phyloP scores from a whole-genome alignment of 148 eudicot genomes.

The Selenicereus undatus region DNA sequence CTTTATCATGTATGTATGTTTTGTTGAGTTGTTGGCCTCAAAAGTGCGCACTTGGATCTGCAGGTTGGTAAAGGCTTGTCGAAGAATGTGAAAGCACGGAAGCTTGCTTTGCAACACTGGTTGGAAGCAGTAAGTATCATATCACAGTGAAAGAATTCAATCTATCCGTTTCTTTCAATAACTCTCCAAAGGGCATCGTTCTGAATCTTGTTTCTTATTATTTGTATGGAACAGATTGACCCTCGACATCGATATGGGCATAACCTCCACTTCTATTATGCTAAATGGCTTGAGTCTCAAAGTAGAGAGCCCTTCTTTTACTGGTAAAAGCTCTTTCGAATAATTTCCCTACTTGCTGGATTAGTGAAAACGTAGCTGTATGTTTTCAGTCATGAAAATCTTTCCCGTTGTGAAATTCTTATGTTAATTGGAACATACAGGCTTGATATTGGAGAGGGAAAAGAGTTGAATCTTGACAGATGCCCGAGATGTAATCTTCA shows the following conservation, averaged over 20 bases:
- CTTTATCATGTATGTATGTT: background rate
- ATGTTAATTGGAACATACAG: conserved; percentile 27
- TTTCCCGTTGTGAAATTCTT: conserved; percentile 1
- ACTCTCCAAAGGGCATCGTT: background rate
- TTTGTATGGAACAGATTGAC: conserved; percentile 60
- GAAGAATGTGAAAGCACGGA: conserved; percentile 74
- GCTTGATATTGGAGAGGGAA: conserved; percentile 97
- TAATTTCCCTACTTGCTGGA: background rate
- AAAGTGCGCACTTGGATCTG: conserved; percentile 10
- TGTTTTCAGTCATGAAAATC: conserved; percentile 2
- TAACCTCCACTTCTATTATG: conserved; percentile 85
- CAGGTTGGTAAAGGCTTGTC: conserved; percentile 94
- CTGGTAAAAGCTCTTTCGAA: conserved; percentile 45
- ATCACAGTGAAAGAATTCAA: background rate
- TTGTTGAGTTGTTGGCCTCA: background rate
- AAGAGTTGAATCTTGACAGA: conserved; percentile 71
- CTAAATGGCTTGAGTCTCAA: conserved; percentile 78
- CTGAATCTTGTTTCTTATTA: conserved; percentile 5
- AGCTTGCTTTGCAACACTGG: conserved; percentile 93
- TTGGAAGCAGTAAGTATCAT: conserved; percentile 78
- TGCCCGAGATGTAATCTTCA: conserved; percentile 79
- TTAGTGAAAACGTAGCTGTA: background rate
- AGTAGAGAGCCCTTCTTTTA: conserved; percentile 97
- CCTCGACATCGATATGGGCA: conserved; percentile 98
- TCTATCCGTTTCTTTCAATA: background rate